phyloP scores from a whole-genome alignment of 768 basidiomycete genomes.

The Kwoniella dejecticola region DNA sequence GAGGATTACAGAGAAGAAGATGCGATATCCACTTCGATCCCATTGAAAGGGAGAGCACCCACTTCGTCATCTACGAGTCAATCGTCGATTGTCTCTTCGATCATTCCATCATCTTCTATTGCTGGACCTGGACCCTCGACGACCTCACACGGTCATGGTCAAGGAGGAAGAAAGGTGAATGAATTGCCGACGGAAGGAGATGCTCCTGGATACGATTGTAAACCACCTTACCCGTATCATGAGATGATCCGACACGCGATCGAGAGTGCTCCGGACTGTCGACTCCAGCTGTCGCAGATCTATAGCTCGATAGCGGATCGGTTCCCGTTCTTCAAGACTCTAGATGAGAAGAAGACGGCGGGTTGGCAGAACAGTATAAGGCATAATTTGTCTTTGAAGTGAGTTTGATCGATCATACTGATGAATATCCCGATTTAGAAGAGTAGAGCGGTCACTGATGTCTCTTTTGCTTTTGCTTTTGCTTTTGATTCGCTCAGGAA shows the following conservation, averaged over 20 bases:
- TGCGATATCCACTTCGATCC: constrained; percentile 21
- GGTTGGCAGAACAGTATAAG: constrained; percentile 57
- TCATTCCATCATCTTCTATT: constrained; percentile 14
- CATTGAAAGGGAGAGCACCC: constrained; percentile 5
- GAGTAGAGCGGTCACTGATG: too few relatives aligned
- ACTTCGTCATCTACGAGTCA: constrained; percentile 25
- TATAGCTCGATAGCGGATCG: constrained; percentile 44
- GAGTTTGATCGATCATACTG: too few relatives aligned
- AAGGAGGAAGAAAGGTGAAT: constrained; percentile 30
- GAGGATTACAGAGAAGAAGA: constrained; percentile 20
- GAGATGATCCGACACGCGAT: constrained; percentile 50
- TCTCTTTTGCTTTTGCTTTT: too few relatives aligned
- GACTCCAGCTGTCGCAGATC: constrained; percentile 43
- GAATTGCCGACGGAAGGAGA: constrained; percentile 44
- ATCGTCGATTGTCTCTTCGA: constrained; percentile 24
- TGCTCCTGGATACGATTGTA: constrained; percentile 46
- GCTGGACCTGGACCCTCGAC: neutral
- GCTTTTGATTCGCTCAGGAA: constrained; percentile 28
- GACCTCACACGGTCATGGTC: neutral
- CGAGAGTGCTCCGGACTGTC: constrained; percentile 35
- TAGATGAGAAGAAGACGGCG: constrained; percentile 49
- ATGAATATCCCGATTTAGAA: too few relatives aligned
- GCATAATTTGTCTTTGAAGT: constrained; percentile 56
- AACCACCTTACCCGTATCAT: constrained; percentile 50
- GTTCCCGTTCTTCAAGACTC: constrained; percentile 48